A percentile compares a stretch with the other conserved stretches of the same genome.
These are phyloP conservation scores for Echria macrotheca DNA, from an alignment of 495 filamentous ascomycete species.

Conservation along the genomic window DNA sequence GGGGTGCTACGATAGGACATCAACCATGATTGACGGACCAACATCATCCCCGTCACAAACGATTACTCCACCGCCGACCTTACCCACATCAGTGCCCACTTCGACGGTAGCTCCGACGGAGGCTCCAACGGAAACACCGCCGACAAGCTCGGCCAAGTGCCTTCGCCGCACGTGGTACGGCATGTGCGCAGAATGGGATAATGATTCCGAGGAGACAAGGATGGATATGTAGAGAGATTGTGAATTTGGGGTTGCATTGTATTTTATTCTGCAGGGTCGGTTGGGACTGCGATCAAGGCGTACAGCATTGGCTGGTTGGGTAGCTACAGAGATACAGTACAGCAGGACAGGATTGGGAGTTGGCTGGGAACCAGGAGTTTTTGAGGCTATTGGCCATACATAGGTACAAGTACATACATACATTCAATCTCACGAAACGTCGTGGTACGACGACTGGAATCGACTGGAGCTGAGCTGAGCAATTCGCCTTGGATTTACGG, in stretches of 20 bases:
- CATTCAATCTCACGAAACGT: too few species aligned
- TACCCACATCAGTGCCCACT: slow-evolving; percentile 21
- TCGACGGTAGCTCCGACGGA: slow-evolving; percentile 23
- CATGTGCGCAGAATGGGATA: slow-evolving; percentile 36
- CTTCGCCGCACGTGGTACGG: slow-evolving; percentile 37
- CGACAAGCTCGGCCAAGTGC: slow-evolving; percentile 26
- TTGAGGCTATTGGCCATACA: too few species aligned
- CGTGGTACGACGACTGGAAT: too few species aligned
- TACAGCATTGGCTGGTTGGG: not conserved
- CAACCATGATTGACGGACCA: slow-evolving; percentile 25
- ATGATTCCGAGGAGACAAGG: not conserved
- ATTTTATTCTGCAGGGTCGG: slow-evolving; percentile 5
- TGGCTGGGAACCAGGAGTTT: not conserved
- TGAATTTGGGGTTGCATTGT: not conserved
- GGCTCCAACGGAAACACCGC: slow-evolving; percentile 16
- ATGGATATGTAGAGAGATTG: slow-evolving; percentile 17
- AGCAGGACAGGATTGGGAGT: not conserved
- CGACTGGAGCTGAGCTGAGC: too few species aligned
- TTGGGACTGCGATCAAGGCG: slow-evolving; percentile 1
- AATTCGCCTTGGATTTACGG: too few species aligned
- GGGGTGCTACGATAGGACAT: slow-evolving; percentile 40
- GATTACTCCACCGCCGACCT: slow-evolving; percentile 35
- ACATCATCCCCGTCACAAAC: slow-evolving; percentile 24
- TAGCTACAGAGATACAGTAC: not conserved
- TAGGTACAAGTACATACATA: too few species aligned